These are phyloP conservation scores for Irpex sp. DNA, from an alignment of 1,284 basidiomycete species.

Conservation along the genomic window DNA sequence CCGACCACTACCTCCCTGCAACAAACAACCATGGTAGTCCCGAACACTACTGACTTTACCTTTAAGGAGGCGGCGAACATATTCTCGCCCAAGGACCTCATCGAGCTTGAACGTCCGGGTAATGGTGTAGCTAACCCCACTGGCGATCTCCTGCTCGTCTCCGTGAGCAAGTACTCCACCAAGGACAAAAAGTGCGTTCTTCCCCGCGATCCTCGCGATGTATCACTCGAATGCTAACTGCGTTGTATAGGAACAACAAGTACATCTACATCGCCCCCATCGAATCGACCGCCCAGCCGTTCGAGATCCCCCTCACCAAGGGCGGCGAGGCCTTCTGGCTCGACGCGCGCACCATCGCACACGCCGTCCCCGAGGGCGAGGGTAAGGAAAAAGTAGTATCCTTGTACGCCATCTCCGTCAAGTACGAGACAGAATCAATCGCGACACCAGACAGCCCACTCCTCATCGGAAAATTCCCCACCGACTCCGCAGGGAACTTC, in stretches of 20 bases:
- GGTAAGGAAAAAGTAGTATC: slow-evolving; percentile 45
- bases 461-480: slow-evolving; percentile 52
- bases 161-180: slow-evolving; percentile 68
- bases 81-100: slow-evolving; percentile 72
- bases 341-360: slow-evolving; percentile 60
- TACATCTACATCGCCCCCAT: slow-evolving; percentile 61
- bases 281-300: slow-evolving; percentile 41
- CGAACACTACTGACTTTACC: slow-evolving; percentile 36
- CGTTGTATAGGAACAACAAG: slow-evolving; percentile 55
- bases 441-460: slow-evolving; percentile 30
- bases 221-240: background rate
- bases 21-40: no score
- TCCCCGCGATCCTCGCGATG: background rate
- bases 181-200: slow-evolving; percentile 63
- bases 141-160: slow-evolving; percentile 65
- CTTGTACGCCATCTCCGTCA: slow-evolving; percentile 56
- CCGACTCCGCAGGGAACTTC: slow-evolving; percentile 64
- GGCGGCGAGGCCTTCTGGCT: slow-evolving; percentile 79
- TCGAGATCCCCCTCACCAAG: slow-evolving; percentile 52
- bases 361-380: slow-evolving; percentile 53
- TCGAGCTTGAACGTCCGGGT: slow-evolving; percentile 70
- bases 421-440: slow-evolving; percentile 31
- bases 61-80: slow-evolving; percentile 54
- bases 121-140: slow-evolving; percentile 58
- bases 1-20: slow-evolving; percentile 22